A percentile compares a stretch with the other conserved stretches of the same genome.
These are phyloP conservation scores for Penicillium brasilianum DNA, from an alignment of 2,329 filamentous ascomycete species.

Conservation along the genomic window DNA sequence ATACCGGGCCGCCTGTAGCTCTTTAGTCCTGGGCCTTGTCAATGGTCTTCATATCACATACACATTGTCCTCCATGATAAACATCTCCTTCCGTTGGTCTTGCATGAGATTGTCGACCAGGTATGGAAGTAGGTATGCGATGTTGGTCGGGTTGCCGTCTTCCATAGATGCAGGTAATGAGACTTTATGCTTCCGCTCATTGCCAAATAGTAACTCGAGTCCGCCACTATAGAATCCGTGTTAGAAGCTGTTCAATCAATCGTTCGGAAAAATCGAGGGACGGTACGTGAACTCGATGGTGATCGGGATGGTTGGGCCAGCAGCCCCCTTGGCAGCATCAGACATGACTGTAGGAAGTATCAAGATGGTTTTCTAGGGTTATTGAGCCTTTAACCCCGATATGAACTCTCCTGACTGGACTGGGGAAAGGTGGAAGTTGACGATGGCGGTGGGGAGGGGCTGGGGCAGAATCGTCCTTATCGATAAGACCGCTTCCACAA, in stretches of 20 bases:
- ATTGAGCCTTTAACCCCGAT: background rate
- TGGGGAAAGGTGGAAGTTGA: slow-evolving; percentile 9
- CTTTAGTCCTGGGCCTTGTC: slow-evolving; percentile 16
- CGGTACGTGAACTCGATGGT: slow-evolving; percentile 76
- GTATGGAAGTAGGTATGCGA: slow-evolving; percentile 77
- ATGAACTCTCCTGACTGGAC: background rate
- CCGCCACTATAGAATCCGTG: slow-evolving; percentile 68
- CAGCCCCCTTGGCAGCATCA: slow-evolving; percentile 10
- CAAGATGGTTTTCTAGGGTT: background rate
- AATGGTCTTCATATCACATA: slow-evolving; percentile 58
- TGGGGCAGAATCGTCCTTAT: slow-evolving; percentile 37
- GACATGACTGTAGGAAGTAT: slow-evolving; percentile 9
- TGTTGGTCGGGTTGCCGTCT: slow-evolving; percentile 66
- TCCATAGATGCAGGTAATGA: slow-evolving; percentile 67
- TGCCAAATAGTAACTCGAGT: slow-evolving; percentile 89
- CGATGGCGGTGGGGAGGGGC: slow-evolving; percentile 26
- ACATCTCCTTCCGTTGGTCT: slow-evolving; percentile 83
- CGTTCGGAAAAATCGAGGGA: slow-evolving; percentile 3
- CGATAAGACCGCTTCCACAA: slow-evolving; percentile 43
- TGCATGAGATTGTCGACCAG: slow-evolving; percentile 84
- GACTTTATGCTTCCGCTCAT: slow-evolving; percentile 75
- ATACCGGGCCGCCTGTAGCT: slow-evolving; percentile 84
- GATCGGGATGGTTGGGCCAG: slow-evolving; percentile 56
- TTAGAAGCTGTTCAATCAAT: slow-evolving; percentile 9
- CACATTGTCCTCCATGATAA: slow-evolving; percentile 86